phyloP scores from a whole-genome alignment of 495 filamentous ascomycete genomes.

The Lasiosphaeria miniovina region DNA sequence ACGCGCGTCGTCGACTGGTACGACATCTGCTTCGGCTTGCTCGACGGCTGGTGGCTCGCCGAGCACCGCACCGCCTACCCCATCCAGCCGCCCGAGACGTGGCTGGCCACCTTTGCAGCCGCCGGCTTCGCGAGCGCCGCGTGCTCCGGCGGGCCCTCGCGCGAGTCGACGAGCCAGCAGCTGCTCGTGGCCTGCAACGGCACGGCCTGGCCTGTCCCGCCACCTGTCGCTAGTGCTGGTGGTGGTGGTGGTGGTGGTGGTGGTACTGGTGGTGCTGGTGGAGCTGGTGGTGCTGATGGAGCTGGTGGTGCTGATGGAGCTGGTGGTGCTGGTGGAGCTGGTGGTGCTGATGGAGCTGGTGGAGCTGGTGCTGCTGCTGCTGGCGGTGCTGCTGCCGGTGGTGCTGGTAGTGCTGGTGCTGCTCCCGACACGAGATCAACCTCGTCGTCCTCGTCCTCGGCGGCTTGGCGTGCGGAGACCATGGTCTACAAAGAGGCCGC shows the following conservation, averaged over 20 bases:
- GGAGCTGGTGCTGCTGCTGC: no score
- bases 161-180: not conserved
- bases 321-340: conserved; percentile 31
- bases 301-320: no score
- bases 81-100: conserved; percentile 33
- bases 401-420: conserved; percentile 31
- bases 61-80: conserved; percentile 48
- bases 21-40: conserved; percentile 49
- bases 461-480: conserved; percentile 24
- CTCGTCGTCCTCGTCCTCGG: not conserved
- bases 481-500: conserved; percentile 28
- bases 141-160: not conserved
- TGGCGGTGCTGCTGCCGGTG: no score
- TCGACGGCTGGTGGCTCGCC: conserved; percentile 56
- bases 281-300: no score
- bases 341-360: no score
- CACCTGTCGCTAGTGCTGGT: no score
- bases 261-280: conserved; percentile 31
- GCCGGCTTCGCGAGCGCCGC: conserved; percentile 35
- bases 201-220: not conserved
- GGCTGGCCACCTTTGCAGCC: conserved; percentile 39
- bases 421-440: not conserved
- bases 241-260: no score
- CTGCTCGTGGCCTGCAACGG: not conserved
- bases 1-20: conserved; percentile 39